Base-by-base conservation (phyloP, 805 yeast species). In the Pichia cabralensis region DNA sequence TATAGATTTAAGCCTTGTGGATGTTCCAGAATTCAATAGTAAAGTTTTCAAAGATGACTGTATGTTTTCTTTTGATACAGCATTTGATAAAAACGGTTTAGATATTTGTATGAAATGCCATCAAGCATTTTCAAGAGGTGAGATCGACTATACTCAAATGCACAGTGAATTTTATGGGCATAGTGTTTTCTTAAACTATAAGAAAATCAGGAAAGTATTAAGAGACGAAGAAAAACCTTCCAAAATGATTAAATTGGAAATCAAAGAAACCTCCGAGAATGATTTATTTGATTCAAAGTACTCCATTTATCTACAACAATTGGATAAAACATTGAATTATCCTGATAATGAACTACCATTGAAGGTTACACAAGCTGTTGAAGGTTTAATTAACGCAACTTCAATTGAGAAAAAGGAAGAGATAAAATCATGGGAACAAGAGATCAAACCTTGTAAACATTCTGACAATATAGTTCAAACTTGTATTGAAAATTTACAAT, bases 381-480 rank as follows among this genome's bases (percentile, higher is more conserved):
- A 64, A 1, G 62, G 57, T 2, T 65, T 84, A 3, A 45, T 78
- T 31, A 54, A 50, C 6, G 67, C 88, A 2, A 71, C 74, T 21
- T 80, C 92, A 0, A 65, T 73, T 4, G 63, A 69, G 15, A 65
- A 64, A 34, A 64, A 68, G 26, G 72, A 84, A 45, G 94, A 86
- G 50, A 72, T 86, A 36, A 74, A 78, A 47, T 77, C 94, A 1
- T 92, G 99, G 99, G 89, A 85, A 52, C 81, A 82, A 45, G 94
- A 88, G 45, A 73, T 89, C 15, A 52, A 66, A 11, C 74, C 95
- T 0, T 92, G 98, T 53, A 69, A 63, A 28, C 98, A 92, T 52
- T 73, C 88, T 0, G 56, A 67, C 23, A 64, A 62, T n/a, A 61
- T 83, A 22, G 50, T 56, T 23, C 80, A 75, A 41, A 29, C 37